Conservation (phyloP, 257 asterid genomes). For the Ballota nigra region DNA sequence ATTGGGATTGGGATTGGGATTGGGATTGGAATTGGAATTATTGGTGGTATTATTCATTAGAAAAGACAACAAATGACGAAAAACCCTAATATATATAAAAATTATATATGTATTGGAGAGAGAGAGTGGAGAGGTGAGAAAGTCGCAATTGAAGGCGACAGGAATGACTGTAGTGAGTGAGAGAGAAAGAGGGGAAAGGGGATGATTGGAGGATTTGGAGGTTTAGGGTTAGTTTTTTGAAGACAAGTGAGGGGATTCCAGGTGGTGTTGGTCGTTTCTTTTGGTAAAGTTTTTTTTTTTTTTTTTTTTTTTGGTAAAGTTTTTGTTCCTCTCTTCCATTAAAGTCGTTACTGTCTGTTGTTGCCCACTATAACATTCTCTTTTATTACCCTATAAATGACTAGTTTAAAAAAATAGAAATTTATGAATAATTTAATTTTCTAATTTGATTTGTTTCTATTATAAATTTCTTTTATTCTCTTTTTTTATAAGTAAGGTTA, state of each 20-base stretch:
- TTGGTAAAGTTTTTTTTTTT: no score
- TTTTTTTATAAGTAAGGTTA: no score
- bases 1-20: no score
- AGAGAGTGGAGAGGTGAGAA: constrained; percentile 49
- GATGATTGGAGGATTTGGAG: constrained; percentile 28
- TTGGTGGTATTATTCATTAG: constrained; percentile 57
- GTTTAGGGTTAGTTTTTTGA: constrained; percentile 38
- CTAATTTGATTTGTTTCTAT: no score
- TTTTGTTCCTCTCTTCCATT: neutral
- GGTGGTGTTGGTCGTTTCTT: constrained; percentile 1
- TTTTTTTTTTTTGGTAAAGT: no score
- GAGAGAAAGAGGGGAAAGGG: constrained; percentile 20
- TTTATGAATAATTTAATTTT: no score
- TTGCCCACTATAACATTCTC: neutral
- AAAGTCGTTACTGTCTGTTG: neutral
- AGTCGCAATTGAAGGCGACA: constrained; percentile 97
- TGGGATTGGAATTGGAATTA: constrained; percentile 40
- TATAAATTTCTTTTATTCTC: no score
- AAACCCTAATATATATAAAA: constrained; percentile 53
- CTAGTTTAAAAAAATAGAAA: no score
- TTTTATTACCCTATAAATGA: no score
- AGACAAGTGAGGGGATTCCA: constrained; percentile 17
- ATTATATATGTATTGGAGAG: constrained; percentile 16
- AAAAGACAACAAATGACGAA: constrained; percentile 32
- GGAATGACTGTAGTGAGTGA: constrained; percentile 63